A percentile compares a stretch with the other conserved stretches of the same genome.
phyloP scores from a whole-genome alignment of 495 filamentous ascomycete genomes.

The Podospora pseudoanserina region DNA sequence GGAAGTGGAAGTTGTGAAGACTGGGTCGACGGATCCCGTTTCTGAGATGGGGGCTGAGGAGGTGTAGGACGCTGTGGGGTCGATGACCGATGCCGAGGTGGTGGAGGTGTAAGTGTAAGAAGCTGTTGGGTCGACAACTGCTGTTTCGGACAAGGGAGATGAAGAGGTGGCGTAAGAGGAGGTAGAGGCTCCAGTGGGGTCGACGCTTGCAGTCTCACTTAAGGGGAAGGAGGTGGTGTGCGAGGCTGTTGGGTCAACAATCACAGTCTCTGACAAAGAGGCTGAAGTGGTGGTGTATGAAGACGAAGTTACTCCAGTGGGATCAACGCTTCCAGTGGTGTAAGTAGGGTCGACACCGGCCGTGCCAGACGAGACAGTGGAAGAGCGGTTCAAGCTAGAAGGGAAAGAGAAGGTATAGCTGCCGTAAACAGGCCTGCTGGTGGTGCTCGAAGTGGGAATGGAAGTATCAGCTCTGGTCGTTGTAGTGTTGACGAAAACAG shows the following conservation, averaged over 20 bases:
- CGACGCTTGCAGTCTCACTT: no score
- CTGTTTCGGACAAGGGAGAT: background rate
- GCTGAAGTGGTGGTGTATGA: background rate
- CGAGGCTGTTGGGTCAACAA: no score
- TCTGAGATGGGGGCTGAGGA: background rate
- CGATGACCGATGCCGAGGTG: no score
- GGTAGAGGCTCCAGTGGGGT: no score
- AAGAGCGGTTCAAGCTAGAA: background rate
- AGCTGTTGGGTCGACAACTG: background rate
- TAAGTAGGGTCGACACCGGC: background rate
- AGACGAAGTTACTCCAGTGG: background rate
- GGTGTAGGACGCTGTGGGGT: no score
- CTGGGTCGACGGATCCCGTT: background rate
- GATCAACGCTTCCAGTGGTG: background rate
- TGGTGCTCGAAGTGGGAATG: background rate
- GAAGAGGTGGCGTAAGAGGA: no score
- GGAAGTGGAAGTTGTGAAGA: background rate
- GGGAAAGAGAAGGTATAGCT: conserved; percentile 11
- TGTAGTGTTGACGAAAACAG: background rate
- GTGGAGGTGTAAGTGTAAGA: no score
- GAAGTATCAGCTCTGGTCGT: background rate
- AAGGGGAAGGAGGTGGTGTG: no score
- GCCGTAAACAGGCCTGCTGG: conserved; percentile 1
- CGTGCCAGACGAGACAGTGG: background rate
- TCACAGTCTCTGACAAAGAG: no score